A percentile compares a stretch with the other conserved stretches of the same genome.
Evolutionary conservation across 169 alveolate genomes (phyloP).

Genomic region (Cryptosporidium muris): DNA sequence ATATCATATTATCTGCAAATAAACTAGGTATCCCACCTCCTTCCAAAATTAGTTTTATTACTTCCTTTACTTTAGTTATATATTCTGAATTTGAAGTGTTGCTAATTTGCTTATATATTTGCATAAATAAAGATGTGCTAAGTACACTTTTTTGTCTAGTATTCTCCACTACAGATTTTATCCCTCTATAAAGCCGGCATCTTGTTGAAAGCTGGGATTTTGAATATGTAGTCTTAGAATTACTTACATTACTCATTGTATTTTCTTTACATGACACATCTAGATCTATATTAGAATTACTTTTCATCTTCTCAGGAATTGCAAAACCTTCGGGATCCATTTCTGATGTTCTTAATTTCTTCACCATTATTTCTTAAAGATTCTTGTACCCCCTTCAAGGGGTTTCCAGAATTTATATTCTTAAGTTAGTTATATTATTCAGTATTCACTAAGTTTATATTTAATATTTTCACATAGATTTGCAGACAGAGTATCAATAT

Average conservation of each 20-base stretch:
- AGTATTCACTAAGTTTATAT: too few relatives aligned
- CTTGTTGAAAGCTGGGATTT: conserved; percentile 46
- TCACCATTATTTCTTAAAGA: conserved; percentile 24
- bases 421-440: too few relatives aligned
- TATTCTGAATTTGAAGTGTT: conserved; percentile 18
- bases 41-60: conserved; percentile 28
- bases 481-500: too few relatives aligned
- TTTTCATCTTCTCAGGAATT: conserved; percentile 43
- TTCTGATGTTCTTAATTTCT: conserved; percentile 22
- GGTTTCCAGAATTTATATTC: not conserved
- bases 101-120: conserved; percentile 20
- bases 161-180: conserved; percentile 37
- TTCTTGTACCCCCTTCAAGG: not conserved
- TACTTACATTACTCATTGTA: conserved; percentile 4
- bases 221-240: conserved; percentile 14
- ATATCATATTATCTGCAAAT: conserved; percentile 11
- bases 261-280: conserved; percentile 5
- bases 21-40: conserved; percentile 66
- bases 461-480: too few relatives aligned
- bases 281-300: not conserved
- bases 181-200: conserved; percentile 36
- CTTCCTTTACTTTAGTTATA: conserved; percentile 36
- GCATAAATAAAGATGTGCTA: conserved; percentile 24
- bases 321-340: conserved; percentile 55
- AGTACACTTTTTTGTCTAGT: conserved; percentile 16